Evolutionary conservation across 176 grass and related monocot genomes (phyloP).

Genomic region (sorghum (Sorghum bicolor)): Sorghum_bicolor_NCBIv3 NC_012871.2:2525001-2525500

Average conservation of each 20-base stretch:
- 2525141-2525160: no score
- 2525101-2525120: no score
- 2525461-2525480: no score
- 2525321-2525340: conserved; percentile 68
- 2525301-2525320: conserved; percentile 69
- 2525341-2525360: conserved; percentile 59
- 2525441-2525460: no score
- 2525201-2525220: conserved; percentile 46
- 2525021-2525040: conserved; percentile 24
- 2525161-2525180: no score
- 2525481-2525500: neutral
- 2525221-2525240: conserved; percentile 97
- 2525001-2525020: neutral
- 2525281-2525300: conserved; percentile 86
- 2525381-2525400: no score
- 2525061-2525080: neutral
- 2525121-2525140: no score
- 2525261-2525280: conserved; percentile 86
- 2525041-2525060: no score
- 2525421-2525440: no score
- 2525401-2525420: no score
- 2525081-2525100: no score
- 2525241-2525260: conserved; percentile 96
- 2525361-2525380: neutral
- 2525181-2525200: no score